phyloP scores from a whole-genome alignment of 768 basidiomycete species.

The Hydnomerulius pinastri region DNA sequence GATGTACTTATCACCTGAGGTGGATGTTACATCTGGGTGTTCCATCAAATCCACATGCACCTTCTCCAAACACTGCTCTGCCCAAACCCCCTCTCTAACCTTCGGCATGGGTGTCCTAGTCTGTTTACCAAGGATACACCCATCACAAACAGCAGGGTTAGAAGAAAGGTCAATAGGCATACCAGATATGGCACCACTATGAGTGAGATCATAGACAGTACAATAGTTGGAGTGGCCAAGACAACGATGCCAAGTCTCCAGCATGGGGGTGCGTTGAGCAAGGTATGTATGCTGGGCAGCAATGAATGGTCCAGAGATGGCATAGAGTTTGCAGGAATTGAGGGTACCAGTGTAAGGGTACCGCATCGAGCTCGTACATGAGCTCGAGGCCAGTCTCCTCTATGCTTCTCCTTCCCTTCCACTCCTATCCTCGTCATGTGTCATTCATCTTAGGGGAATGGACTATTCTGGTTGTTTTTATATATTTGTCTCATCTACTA shows the following conservation, averaged over 20 bases:
- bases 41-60: slow-evolving; percentile 29
- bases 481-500: no score
- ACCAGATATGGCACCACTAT: slow-evolving; percentile 1
- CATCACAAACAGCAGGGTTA: slow-evolving; percentile 30
- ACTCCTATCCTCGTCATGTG: no score
- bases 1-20: neutral
- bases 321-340: neutral
- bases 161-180: slow-evolving; percentile 6
- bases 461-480: no score
- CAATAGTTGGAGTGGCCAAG: slow-evolving; percentile 32
- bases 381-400: no score
- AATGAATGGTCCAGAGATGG: neutral
- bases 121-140: slow-evolving; percentile 42
- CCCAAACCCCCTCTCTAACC: slow-evolving; percentile 25
- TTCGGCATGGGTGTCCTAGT: slow-evolving; percentile 33
- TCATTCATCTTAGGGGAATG: no score
- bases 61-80: slow-evolving; percentile 25
- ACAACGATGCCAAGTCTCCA: slow-evolving; percentile 30
- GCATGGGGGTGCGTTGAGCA: slow-evolving; percentile 1
- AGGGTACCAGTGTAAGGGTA: neutral
- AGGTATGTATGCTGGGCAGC: slow-evolving; percentile 18
- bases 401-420: no score
- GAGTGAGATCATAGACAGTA: slow-evolving; percentile 22
- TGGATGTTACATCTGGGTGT: neutral
- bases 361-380: no score